phyloP scores from a whole-genome alignment of 2,329 filamentous ascomycete species.

The Nakataea oryzae region DNA sequence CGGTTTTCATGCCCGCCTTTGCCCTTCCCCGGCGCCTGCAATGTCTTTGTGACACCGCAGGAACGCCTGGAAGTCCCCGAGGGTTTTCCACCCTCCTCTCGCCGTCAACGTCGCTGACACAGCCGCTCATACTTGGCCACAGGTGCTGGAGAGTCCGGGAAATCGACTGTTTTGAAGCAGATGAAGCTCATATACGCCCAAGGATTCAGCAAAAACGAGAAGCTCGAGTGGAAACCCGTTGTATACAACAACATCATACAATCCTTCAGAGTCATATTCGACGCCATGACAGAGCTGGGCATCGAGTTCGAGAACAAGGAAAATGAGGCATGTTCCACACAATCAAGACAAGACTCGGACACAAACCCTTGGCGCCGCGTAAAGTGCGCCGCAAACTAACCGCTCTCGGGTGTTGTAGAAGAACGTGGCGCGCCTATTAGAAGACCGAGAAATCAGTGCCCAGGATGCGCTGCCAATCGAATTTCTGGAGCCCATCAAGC shows the following conservation, averaged over 20 bases:
- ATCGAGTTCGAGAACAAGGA: slow-evolving; percentile 69
- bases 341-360: neutral
- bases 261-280: slow-evolving; percentile 80
- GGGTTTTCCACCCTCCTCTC: too few species aligned
- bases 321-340: slow-evolving; percentile 56
- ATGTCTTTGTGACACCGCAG: neutral
- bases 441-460: slow-evolving; percentile 71
- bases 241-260: slow-evolving; percentile 93
- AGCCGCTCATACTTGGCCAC: neutral
- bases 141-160: slow-evolving; percentile 93
- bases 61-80: neutral
- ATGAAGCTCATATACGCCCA: slow-evolving; percentile 97
- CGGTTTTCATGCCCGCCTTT: slow-evolving; percentile 13
- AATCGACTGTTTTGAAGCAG: slow-evolving; percentile 95
- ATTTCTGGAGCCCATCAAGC: slow-evolving; percentile 72
- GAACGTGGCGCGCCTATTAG: slow-evolving; percentile 65
- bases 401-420: slow-evolving; percentile 38
- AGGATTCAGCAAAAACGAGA: slow-evolving; percentile 82
- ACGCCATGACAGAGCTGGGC: slow-evolving; percentile 79
- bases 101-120: neutral
- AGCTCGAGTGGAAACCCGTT: slow-evolving; percentile 87
- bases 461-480: slow-evolving; percentile 72
- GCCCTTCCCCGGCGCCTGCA: too few species aligned
- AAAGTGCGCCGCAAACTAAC: neutral
- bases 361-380: neutral